These are phyloP conservation scores for Phialophora expanda DNA, from an alignment of 2,329 filamentous ascomycete species.

Conservation along the genomic window DNA sequence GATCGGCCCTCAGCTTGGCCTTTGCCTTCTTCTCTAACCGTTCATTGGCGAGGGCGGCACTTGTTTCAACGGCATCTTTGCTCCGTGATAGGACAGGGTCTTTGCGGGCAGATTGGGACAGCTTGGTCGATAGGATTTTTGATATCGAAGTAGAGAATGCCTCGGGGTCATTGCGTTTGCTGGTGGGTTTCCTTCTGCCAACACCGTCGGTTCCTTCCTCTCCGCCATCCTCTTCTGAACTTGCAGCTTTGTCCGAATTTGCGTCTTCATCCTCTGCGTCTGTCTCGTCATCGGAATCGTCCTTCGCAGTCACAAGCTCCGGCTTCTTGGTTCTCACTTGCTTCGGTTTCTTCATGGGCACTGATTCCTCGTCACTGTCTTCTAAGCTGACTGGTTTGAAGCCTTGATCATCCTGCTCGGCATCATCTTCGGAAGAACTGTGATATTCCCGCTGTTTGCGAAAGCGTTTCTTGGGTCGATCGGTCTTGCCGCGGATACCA, in stretches of 20 bases:
- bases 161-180: slow-evolving; percentile 86
- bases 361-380: slow-evolving; percentile 50
- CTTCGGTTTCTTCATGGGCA: slow-evolving; percentile 38
- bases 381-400: slow-evolving; percentile 59
- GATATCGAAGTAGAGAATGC: slow-evolving; percentile 92
- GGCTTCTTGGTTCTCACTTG: slow-evolving; percentile 39
- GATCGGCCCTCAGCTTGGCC: slow-evolving; percentile 78
- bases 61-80: slow-evolving; percentile 72
- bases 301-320: slow-evolving; percentile 40
- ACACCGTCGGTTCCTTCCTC: slow-evolving; percentile 48
- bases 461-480: slow-evolving; percentile 61
- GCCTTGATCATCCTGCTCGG: slow-evolving; percentile 49
- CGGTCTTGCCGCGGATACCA: slow-evolving; percentile 59
- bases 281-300: slow-evolving; percentile 23
- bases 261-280: slow-evolving; percentile 41
- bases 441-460: slow-evolving; percentile 69
- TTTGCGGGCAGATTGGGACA: slow-evolving; percentile 77
- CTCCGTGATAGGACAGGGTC: slow-evolving; percentile 93
- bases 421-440: slow-evolving; percentile 65
- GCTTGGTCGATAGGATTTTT: slow-evolving; percentile 89
- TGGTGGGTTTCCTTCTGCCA: slow-evolving; percentile 43
- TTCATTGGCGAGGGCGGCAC: slow-evolving; percentile 73
- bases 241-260: slow-evolving; percentile 29
- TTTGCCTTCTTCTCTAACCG: slow-evolving; percentile 82
- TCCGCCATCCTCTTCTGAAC: slow-evolving; percentile 42